These are phyloP conservation scores for Andrographis paniculata DNA, from an alignment of 305 asterid species.

Conservation along the genomic window DNA sequence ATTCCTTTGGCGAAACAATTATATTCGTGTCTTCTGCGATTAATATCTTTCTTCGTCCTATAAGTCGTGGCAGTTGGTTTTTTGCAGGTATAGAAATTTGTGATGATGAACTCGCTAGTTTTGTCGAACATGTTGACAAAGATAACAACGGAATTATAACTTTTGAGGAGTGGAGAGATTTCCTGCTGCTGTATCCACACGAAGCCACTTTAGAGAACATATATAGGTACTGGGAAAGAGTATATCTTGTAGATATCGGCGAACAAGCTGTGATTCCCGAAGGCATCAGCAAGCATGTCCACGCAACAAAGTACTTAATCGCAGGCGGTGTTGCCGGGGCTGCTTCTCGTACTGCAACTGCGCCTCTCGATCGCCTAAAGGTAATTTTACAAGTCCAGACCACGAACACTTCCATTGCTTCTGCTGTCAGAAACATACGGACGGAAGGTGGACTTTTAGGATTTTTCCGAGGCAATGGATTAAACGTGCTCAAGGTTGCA, in stretches of 20 bases:
- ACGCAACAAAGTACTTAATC: conserved; percentile 72
- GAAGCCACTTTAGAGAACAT: conserved; percentile 93
- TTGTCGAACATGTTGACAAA: conserved; percentile 94
- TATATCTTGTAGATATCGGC: conserved; percentile 88
- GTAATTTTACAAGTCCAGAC: conserved; percentile 92
- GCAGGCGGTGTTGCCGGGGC: conserved; percentile 99
- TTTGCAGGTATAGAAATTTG: conserved; percentile 87
- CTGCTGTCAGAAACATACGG: conserved; percentile 64
- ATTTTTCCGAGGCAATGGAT: conserved; percentile 86
- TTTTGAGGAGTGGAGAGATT: conserved; percentile 98
- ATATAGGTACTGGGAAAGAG: conserved; percentile 83
- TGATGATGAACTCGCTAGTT: conserved; percentile 91
- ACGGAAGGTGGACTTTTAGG: conserved; percentile 63
- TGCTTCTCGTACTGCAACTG: conserved; percentile 89
- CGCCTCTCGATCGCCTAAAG: conserved; percentile 94
- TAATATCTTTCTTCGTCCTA: conserved; percentile 41
- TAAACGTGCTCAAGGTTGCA: conserved; percentile 88
- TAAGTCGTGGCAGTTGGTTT: conserved; percentile 60
- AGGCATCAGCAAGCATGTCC: conserved; percentile 87
- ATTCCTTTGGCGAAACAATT: background rate
- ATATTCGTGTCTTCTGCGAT: conserved; percentile 11
- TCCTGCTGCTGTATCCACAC: conserved; percentile 87
- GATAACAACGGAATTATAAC: conserved; percentile 93
- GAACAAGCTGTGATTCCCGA: conserved; percentile 91
- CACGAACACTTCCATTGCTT: conserved; percentile 43